phyloP scores from a whole-genome alignment of 306 rosid genomes.

The Trifolium pratense region DNA sequence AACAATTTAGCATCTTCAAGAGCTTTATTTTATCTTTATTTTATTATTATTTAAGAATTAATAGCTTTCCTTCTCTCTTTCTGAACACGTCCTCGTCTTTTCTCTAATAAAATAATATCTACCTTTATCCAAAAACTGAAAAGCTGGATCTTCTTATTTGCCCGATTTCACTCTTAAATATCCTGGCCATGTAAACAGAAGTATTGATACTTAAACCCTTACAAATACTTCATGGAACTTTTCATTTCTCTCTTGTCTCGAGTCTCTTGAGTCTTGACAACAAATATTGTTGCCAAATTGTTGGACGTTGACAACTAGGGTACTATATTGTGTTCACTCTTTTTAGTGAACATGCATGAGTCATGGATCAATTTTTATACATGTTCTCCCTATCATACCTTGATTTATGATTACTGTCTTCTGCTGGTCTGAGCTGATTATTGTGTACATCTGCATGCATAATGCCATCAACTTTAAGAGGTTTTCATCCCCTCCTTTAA shows the following conservation, averaged over 20 bases:
- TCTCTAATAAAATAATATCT: background rate
- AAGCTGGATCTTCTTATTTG: background rate
- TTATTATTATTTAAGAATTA: background rate
- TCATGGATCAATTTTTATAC: background rate
- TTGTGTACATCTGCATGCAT: background rate
- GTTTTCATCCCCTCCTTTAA: background rate
- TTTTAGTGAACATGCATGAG: background rate
- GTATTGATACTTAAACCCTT: background rate
- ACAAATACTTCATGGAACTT: background rate
- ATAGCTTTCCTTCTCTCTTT: background rate
- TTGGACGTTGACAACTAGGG: background rate
- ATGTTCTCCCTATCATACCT: background rate
- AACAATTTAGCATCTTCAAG: background rate
- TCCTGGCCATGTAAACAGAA: background rate
- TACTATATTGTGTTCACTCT: background rate
- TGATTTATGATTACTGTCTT: background rate
- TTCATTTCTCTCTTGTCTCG: background rate
- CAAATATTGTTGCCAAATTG: background rate
- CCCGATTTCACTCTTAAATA: background rate
- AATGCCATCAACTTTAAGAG: background rate
- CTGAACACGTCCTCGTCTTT: background rate
- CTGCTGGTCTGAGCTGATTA: background rate
- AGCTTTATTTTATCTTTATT: background rate
- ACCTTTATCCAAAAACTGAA: background rate
- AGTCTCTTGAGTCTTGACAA: background rate